Conservation (phyloP, 495 filamentous ascomycete genomes). For the Xylaria bambusicola region DNA sequence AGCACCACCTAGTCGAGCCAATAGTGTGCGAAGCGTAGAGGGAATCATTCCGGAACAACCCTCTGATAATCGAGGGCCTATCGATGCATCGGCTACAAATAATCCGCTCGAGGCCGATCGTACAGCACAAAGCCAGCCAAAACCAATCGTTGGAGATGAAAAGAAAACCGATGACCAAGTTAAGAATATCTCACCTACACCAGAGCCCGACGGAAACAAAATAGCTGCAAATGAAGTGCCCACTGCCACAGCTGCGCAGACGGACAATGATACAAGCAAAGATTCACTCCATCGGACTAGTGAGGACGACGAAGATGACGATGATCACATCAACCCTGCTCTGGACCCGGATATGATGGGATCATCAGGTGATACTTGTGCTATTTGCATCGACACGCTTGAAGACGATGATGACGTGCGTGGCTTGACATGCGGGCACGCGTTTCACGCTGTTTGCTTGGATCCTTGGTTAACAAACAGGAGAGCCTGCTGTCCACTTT, state of each 20-base stretch:
- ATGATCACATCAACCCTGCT: slow-evolving; percentile 80
- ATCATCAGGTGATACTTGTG: slow-evolving; percentile 91
- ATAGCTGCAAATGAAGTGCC: slow-evolving; percentile 2
- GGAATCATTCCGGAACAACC: slow-evolving; percentile 48
- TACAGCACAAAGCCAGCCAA: background rate
- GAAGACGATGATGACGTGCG: slow-evolving; percentile 96
- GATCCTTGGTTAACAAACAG: slow-evolving; percentile 95
- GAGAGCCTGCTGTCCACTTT: slow-evolving; percentile 93
- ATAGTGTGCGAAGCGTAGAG: slow-evolving; percentile 65
- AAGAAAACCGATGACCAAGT: slow-evolving; percentile 23
- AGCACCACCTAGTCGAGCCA: slow-evolving; percentile 68
- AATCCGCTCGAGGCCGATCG: background rate
- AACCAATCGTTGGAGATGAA: slow-evolving; percentile 15
- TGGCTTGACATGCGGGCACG: slow-evolving; percentile 90
- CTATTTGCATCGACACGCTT: slow-evolving; percentile 91
- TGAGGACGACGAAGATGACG: slow-evolving; percentile 61
- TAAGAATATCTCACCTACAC: background rate
- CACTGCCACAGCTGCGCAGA: slow-evolving; percentile 11
- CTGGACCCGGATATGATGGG: slow-evolving; percentile 79
- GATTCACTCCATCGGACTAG: slow-evolving; percentile 12
- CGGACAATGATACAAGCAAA: background rate
- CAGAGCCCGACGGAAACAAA: slow-evolving; percentile 10
- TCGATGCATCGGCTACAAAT: slow-evolving; percentile 36
- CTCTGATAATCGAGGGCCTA: slow-evolving; percentile 39
- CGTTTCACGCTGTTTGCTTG: slow-evolving; percentile 91